Base-by-base conservation (phyloP, 352 stramenopile species). In the Pythium pyrilobum region DNA sequence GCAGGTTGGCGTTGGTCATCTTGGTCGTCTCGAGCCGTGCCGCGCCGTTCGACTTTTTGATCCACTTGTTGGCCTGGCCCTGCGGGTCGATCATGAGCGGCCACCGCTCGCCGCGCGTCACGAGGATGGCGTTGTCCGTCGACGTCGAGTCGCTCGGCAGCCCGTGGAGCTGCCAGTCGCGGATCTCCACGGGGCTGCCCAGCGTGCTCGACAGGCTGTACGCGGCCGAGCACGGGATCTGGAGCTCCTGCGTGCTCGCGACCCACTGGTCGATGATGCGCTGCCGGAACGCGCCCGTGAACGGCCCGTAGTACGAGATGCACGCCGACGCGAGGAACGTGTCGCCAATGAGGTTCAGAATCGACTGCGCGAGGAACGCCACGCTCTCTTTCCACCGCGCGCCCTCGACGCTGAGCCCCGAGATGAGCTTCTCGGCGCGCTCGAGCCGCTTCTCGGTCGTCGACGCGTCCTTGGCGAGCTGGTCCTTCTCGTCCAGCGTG, bases 71-170 rank as follows among this genome's bases (percentile, higher is more conserved):
- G 4, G 90, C 92, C 68, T 98, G 92, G 4, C 83, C 85, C 34
- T 98, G 92, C 4, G 92, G 92, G 27, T 98, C 92, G 51, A 98
- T 98, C 89, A 98, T 97, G 7, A 98, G 63, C 2, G 92, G 92
- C 92, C 92, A 98, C 0, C 92, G 81, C 53, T 96, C 76, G 20
- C 89, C 88, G 33, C 87, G 70, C 0, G 87, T 94, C 0, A 97
- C 90, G 7, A 98, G 62, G 32, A 98, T 96, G 8, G 88, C 92
- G 28, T 97, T 98, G 56, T 98, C 92, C 0, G 86, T 95, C 10
- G 91, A 97, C 23, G 96, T 96, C 3, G 74, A 73, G 45, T 98
- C 92, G 1, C 89, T 96, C 0, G 92, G 92, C 2, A 98, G 68
- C 0, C 89, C 87, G 43, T 95, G 89, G 13, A 97, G 69, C 48